Percentiles rank a stretch among this genome's conserved stretches.
These are phyloP conservation scores for Parasarocladium wereldwijsianum DNA, from an alignment of 2,329 filamentous ascomycete species.

Conservation along the genomic window DNA sequence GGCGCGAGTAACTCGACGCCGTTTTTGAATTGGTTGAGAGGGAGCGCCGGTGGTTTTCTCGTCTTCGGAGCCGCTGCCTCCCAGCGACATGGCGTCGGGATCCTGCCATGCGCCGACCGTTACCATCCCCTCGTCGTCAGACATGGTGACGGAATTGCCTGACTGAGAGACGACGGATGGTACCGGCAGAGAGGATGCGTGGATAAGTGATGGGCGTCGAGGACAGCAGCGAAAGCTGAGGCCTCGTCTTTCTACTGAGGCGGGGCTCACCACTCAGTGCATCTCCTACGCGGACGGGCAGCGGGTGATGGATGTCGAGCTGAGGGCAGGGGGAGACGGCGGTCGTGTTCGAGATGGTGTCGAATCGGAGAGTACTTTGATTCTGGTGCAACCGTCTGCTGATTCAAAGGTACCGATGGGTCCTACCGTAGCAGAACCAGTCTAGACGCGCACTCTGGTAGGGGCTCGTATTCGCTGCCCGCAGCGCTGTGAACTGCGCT, in stretches of 20 bases:
- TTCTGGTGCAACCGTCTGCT: no score
- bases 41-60: conserved; percentile 24
- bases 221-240: no score
- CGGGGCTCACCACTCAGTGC: no score
- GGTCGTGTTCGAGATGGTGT: conserved; percentile 5
- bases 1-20: conserved; percentile 63
- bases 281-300: no score
- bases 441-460: no score
- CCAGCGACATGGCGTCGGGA: conserved; percentile 22
- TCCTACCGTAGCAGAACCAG: no score
- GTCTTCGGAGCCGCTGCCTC: conserved; percentile 27
- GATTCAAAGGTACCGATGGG: no score
- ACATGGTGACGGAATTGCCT: conserved; percentile 23
- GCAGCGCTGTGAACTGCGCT: no score
- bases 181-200: conserved; percentile 2
- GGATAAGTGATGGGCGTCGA: no score
- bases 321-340: conserved; percentile 3
- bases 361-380: not conserved
- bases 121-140: conserved; percentile 26
- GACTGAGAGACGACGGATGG: conserved; percentile 6
- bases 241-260: no score
- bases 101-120: conserved; percentile 14
- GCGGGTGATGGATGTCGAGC: no score
- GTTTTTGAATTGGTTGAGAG: conserved; percentile 55
- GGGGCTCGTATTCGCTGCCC: no score